Percentiles rank a stretch among this genome's conserved stretches.
Evolutionary conservation across 495 filamentous ascomycete species (phyloP).

Genomic region (Neurospora tetrasperma): DNA sequence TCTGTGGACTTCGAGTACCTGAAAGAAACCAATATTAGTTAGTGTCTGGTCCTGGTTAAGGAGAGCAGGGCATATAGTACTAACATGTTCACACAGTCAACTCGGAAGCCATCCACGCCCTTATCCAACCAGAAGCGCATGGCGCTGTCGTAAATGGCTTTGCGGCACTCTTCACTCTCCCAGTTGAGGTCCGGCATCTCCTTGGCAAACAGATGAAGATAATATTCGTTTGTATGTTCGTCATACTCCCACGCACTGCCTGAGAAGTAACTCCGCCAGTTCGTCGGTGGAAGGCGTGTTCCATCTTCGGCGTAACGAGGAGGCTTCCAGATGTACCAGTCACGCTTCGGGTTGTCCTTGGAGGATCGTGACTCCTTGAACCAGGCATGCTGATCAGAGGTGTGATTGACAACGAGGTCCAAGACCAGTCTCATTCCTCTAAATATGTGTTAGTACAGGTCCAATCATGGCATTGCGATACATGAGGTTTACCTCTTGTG

Average conservation of each 20-base stretch:
- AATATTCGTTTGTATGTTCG: constrained; percentile 55
- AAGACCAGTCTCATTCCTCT: constrained; percentile 62
- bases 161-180: constrained; percentile 50
- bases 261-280: constrained; percentile 50
- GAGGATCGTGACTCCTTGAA: constrained; percentile 57
- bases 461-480: neutral
- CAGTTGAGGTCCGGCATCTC: constrained; percentile 69
- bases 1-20: constrained; percentile 50
- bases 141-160: constrained; percentile 52
- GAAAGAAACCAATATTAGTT: neutral
- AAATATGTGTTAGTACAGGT: constrained; percentile 20
- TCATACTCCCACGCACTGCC: constrained; percentile 59
- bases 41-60: neutral
- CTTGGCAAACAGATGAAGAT: constrained; percentile 55
- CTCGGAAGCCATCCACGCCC: constrained; percentile 58
- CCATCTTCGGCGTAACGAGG: constrained; percentile 48
- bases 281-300: constrained; percentile 55
- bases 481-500: constrained; percentile 37
- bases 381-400: constrained; percentile 68
- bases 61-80: neutral
- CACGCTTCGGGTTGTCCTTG: constrained; percentile 49
- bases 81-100: constrained; percentile 55
- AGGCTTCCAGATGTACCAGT: constrained; percentile 69
- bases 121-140: constrained; percentile 66
- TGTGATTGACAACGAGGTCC: constrained; percentile 71